These are phyloP conservation scores for Termitomyces titanicus DNA, from an alignment of 768 basidiomycete species.

Conservation along the genomic window DNA sequence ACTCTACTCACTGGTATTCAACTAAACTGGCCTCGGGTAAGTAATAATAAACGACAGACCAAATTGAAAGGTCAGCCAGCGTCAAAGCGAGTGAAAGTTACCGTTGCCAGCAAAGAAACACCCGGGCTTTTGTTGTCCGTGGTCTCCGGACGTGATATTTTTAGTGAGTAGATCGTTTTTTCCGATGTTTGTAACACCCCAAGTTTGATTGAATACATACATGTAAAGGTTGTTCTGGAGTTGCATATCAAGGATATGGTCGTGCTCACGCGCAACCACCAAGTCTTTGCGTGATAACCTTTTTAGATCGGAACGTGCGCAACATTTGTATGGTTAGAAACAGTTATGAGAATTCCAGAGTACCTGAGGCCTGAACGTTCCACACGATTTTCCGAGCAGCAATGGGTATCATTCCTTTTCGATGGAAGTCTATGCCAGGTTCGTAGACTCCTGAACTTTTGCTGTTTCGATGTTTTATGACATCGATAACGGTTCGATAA, in stretches of 20 bases:
- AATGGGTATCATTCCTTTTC: constrained; percentile 26
- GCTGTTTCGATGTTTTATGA: background rate
- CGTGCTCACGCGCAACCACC: constrained; percentile 18
- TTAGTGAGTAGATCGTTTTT: background rate
- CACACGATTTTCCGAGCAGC: constrained; percentile 21
- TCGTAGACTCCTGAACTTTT: background rate
- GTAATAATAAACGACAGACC: background rate
- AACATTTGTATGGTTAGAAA: constrained; percentile 22
- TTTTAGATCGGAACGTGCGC: constrained; percentile 17
- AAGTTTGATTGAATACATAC: background rate
- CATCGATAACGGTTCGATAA: too few species aligned
- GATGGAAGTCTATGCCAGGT: constrained; percentile 22
- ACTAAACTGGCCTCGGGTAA: too few species aligned
- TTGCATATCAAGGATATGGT: constrained; percentile 23
- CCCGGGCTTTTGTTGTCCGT: background rate
- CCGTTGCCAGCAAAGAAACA: background rate
- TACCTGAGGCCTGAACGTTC: constrained; percentile 21
- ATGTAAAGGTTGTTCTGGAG: constrained; percentile 20
- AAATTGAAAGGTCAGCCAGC: background rate
- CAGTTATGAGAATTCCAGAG: constrained; percentile 10
- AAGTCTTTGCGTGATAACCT: constrained; percentile 18
- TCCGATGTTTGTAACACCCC: background rate
- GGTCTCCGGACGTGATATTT: background rate
- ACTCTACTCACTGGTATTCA: too few species aligned
- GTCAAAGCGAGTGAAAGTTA: background rate